A percentile compares a stretch with the other conserved stretches of the same genome.
Evolutionary conservation across 2,329 filamentous ascomycete genomes (phyloP).

Genomic region (Colletotrichum camelliae): DNA sequence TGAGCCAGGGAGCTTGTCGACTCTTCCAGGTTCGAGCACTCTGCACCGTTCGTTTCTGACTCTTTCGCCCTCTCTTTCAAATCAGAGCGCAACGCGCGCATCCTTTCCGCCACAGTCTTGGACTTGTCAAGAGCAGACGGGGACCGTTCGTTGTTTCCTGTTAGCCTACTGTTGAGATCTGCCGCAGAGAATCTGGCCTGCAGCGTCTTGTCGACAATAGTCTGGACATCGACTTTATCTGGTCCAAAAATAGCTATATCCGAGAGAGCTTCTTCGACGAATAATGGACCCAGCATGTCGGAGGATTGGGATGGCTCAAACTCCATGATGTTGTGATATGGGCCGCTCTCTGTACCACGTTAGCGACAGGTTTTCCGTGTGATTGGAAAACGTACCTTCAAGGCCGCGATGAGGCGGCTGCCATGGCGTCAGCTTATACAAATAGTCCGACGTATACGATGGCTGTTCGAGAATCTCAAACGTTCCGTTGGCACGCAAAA

Average conservation of each 20-base stretch:
- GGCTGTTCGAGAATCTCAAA: conserved; percentile 69
- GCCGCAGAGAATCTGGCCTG: conserved; percentile 14
- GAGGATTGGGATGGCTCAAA: conserved; percentile 61
- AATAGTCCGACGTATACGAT: conserved; percentile 60
- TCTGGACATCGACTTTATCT: conserved; percentile 47
- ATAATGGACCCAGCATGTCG: conserved; percentile 58
- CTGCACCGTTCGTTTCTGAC: conserved; percentile 27
- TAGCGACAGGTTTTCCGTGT: conserved; percentile 22
- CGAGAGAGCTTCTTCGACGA: conserved; percentile 58
- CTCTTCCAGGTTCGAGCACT: conserved; percentile 18
- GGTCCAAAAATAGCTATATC: conserved; percentile 63
- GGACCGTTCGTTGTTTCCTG: neutral
- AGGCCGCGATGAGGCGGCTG: conserved; percentile 62
- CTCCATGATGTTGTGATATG: conserved; percentile 62
- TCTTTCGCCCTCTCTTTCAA: conserved; percentile 17
- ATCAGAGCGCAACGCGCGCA: conserved; percentile 47
- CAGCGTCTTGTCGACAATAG: conserved; percentile 31
- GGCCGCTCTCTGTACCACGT: conserved; percentile 47
- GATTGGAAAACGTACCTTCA: conserved; percentile 46
- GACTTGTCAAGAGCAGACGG: conserved; percentile 48
- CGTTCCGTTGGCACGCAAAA: conserved; percentile 63
- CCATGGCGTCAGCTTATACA: conserved; percentile 68
- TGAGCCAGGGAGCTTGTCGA: conserved; percentile 38
- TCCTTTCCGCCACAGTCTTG: conserved; percentile 52
- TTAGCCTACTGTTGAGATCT: conserved; percentile 1